Base-by-base conservation (phyloP, 495 filamentous ascomycete species). In the Xylaria sp. region DNA sequence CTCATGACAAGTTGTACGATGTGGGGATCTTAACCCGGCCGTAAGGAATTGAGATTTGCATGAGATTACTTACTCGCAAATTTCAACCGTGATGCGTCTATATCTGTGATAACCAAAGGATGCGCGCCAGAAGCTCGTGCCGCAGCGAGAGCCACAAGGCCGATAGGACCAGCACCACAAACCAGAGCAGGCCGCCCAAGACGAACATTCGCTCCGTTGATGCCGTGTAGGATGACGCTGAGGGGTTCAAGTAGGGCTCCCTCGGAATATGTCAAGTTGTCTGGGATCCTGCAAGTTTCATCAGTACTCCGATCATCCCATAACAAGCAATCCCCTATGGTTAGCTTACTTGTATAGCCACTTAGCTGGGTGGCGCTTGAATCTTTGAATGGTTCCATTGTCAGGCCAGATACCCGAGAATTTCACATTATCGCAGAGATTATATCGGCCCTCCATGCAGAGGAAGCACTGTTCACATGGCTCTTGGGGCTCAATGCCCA, bases 91-190 rank as follows among this genome's bases (percentile, higher is more conserved):
- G 78, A 71, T 11, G 81, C 78, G 37, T 91, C 87, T 9, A 92
- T 74, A 72, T 92, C 89, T 0, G 88, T 90, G 53, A 91, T 86
- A 6, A 91, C 87, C 57, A 92, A 74, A 0, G 89, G 89, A 74
- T 90, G 85, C 12, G 90, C 89, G 5, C 90, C 90, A 12, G 87
- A 89, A 4, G 89, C 90, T 37, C 86, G 80, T 7, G 88, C 88
- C 2, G 79, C 81, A 3, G 84, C 80, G 9, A 87, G 78, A 14
- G 85, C 81, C 37, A 87, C 81, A 0, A 87, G 80, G 14, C 85
- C 85, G 70, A 87, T 87, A 33, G 85, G 85, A 2, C 85, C 85
- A 31, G 85, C 84, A 9, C 85, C 85, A 50, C 82, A 86, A 40
- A 87, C 76, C 7, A 85, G 70, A 3, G 78, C 73, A 12, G 81